phyloP scores from a whole-genome alignment of 1,284 basidiomycete genomes.

The Lentinula novae-zelandiae region DNA sequence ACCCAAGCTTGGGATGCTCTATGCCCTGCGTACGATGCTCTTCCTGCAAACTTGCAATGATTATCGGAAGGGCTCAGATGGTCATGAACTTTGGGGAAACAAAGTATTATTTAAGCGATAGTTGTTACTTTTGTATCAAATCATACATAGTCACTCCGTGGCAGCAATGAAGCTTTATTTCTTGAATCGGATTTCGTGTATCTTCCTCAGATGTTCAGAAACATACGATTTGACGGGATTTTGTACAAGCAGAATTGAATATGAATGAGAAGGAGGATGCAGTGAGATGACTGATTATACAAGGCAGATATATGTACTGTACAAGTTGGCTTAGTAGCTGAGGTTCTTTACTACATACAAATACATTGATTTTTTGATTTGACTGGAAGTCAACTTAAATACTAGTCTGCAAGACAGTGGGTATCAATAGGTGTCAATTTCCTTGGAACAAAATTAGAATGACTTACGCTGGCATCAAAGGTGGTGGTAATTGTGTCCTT shows the following conservation, averaged over 20 bases:
- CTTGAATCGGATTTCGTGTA: not conserved
- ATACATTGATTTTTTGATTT: not conserved
- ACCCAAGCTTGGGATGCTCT: not conserved
- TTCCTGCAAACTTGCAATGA: conserved; percentile 1
- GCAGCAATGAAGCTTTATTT: not conserved
- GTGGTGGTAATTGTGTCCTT: conserved; percentile 20
- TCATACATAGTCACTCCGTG: not conserved
- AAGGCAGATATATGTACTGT: not conserved
- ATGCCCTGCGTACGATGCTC: not conserved
- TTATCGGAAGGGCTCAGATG: not conserved
- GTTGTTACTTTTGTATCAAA: not conserved
- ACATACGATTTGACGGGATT: too few species aligned
- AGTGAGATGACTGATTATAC: not conserved
- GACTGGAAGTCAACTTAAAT: not conserved
- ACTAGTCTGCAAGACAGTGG: not conserved
- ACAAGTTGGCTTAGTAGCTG: not conserved
- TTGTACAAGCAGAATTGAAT: too few species aligned
- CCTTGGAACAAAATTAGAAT: not conserved
- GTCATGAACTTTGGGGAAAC: not conserved
- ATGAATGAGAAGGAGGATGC: too few species aligned
- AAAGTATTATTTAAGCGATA: not conserved
- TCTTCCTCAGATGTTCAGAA: too few species aligned
- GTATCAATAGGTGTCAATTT: not conserved
- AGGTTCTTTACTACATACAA: not conserved
- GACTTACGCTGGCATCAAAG: not conserved